Conservation (phyloP, 345 rosid species). For the Gossypium arboreum region DNA sequence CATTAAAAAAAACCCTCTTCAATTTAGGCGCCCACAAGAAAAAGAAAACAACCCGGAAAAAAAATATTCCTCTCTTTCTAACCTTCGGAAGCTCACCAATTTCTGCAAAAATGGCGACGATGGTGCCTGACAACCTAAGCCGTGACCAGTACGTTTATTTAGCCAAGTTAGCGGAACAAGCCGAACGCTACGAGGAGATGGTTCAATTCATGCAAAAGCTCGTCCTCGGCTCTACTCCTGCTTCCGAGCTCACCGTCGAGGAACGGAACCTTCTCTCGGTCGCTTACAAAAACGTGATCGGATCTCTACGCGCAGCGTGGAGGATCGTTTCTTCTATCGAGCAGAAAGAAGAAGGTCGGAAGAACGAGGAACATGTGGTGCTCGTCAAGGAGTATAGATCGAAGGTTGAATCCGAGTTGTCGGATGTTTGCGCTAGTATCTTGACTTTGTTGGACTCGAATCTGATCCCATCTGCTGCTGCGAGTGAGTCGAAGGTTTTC, state of each 20-base stretch:
- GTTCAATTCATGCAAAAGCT: conserved; percentile 87
- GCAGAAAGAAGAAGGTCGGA: conserved; percentile 89
- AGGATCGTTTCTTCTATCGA: conserved; percentile 91
- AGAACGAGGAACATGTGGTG: conserved; percentile 88
- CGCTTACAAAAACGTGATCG: conserved; percentile 96
- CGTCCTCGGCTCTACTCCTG: conserved; percentile 71
- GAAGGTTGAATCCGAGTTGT: conserved; percentile 76
- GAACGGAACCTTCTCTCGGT: conserved; percentile 95
- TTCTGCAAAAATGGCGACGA: conserved; percentile 24
- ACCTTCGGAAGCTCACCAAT: neutral
- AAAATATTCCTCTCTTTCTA: no score
- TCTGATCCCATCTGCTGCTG: conserved; percentile 69
- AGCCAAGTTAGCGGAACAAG: conserved; percentile 94
- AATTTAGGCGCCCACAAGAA: neutral
- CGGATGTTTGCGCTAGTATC: conserved; percentile 73
- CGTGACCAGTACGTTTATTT: conserved; percentile 91
- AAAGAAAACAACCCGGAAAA: neutral
- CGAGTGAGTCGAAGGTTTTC: conserved; percentile 83
- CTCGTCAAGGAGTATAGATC: conserved; percentile 95
- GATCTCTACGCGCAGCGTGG: conserved; percentile 97
- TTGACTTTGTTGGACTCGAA: conserved; percentile 56
- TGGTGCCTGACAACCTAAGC: conserved; percentile 50
- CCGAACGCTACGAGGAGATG: conserved; percentile 98
- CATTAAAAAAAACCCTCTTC: neutral
- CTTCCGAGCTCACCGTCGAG: conserved; percentile 81